A percentile compares a stretch with the other conserved stretches of the same genome.
Evolutionary conservation across 345 rosid genomes (phyloP).

Genomic region (Rhodamnia rubescens): DNA sequence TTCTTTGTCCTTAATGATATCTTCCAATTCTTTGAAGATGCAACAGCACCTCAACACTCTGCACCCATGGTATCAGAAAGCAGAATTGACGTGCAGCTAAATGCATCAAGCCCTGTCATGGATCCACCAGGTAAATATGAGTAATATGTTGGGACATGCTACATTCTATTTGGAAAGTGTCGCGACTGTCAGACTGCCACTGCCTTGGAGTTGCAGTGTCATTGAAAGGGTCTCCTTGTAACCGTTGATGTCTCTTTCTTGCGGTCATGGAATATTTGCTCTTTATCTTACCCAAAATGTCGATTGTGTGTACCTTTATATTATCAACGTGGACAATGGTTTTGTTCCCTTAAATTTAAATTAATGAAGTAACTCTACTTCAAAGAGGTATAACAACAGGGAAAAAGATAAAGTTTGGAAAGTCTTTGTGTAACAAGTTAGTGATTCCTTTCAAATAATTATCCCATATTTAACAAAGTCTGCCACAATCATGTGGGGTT

Average conservation of each 20-base stretch:
- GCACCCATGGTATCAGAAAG: slow-evolving; percentile 35
- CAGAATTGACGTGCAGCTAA: slow-evolving; percentile 30
- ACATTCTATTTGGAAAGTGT: not conserved
- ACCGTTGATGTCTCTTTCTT: not conserved
- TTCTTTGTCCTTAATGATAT: slow-evolving; percentile 84
- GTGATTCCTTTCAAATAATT: not conserved
- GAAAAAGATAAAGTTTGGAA: not conserved
- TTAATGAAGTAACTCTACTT: not conserved
- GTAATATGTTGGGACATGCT: not conserved
- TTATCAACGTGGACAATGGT: not conserved
- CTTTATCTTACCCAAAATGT: not conserved
- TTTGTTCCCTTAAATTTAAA: not conserved
- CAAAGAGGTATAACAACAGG: not conserved
- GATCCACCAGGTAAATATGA: slow-evolving; percentile 55
- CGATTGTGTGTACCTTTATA: not conserved
- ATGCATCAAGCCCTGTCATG: slow-evolving; percentile 34
- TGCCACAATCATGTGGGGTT: not conserved
- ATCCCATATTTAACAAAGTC: not conserved
- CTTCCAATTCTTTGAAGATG: slow-evolving; percentile 68
- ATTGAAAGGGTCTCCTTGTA: not conserved
- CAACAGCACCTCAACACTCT: slow-evolving; percentile 32
- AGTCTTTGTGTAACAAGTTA: not conserved
- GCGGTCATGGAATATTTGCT: not conserved
- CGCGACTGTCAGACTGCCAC: not conserved
- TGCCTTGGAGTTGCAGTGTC: not conserved